Evolutionary conservation across 2,329 filamentous ascomycete species (phyloP).

Genomic region (Penicillium sp.): DNA sequence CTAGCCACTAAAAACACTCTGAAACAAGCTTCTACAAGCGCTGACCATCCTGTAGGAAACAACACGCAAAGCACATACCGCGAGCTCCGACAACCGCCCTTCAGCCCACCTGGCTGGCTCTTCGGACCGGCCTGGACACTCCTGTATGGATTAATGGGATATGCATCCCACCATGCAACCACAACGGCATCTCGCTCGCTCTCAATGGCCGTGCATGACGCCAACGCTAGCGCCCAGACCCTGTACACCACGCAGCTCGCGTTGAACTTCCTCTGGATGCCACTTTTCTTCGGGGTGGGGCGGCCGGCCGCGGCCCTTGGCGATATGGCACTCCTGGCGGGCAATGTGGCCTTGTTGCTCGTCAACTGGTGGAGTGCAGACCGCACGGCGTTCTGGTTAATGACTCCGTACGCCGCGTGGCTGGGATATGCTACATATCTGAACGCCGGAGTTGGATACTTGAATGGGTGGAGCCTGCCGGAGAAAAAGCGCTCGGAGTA

Average conservation of each 20-base stretch:
- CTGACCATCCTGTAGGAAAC: conserved; percentile 21
- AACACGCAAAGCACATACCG: conserved; percentile 39
- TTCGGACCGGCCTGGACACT: conserved; percentile 62
- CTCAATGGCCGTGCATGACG: conserved; percentile 54
- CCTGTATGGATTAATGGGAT: conserved; percentile 75
- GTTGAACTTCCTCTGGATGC: conserved; percentile 87
- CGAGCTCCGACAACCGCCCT: conserved; percentile 49
- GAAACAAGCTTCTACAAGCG: not conserved
- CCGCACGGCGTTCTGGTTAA: conserved; percentile 67
- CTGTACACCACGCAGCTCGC: conserved; percentile 84
- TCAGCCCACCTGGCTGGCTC: conserved; percentile 57
- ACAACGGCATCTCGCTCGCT: conserved; percentile 61
- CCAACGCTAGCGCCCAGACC: conserved; percentile 68
- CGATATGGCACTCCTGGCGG: conserved; percentile 72
- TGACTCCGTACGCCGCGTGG: conserved; percentile 85
- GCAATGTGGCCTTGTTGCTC: conserved; percentile 70
- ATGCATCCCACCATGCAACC: conserved; percentile 78
- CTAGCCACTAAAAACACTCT: not conserved
- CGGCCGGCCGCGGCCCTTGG: conserved; percentile 71
- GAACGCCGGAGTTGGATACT: conserved; percentile 65
- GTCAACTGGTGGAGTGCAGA: conserved; percentile 78
- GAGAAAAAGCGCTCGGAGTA: conserved; percentile 43
- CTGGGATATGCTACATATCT: conserved; percentile 85
- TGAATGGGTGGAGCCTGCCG: conserved; percentile 63
- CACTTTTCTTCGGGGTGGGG: conserved; percentile 81